Evolutionary conservation across 305 asterid genomes (phyloP), one percentile per base, ranked within the genome.

Genomic region (Andrographis paniculata): DNA sequence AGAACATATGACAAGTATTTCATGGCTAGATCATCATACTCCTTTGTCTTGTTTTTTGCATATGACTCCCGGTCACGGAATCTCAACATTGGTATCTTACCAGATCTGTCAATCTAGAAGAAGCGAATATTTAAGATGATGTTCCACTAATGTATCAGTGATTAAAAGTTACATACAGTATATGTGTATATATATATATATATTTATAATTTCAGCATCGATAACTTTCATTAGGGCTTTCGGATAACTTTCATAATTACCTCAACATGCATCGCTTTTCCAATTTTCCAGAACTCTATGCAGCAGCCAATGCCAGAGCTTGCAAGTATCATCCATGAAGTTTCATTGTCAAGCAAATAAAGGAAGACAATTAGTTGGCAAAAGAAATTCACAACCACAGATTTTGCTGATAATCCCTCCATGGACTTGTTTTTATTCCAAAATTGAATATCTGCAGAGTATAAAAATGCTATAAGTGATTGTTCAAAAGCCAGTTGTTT

Each of bases 321-420:
- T 58, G 84, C 96, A 53, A 91, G 98, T 73, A 91, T 86, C 98
- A 91, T 91, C 98, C 98, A 91, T n/a, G 98, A 91, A 37, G 98
- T 91, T 45, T 91, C 96, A 70, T 91, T 91, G 80, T 91, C 96
- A 23, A 91, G 95, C 65, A 91, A 62, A 69, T 91, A 91, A 33
- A 91, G 95, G 79, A 91, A 91, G 52, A 91, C 84, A 52, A 91
- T 69, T 24, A 91, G 74, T 75, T 91, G 98, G 66, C 88, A 76
- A 55, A 86, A 39, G 62, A 91, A 91, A 67, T 82, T 91, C 54
- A 91, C 98, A 10, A 91, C 80, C 23, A 91, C 96, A 22, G 98
- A 82, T 66, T 80, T 86, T 4, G 98, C 96, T 43, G 98, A 91
- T 55, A 91, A 63, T 16, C 98, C 98, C 71, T 91, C 98, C 98